These are phyloP conservation scores for Xylariaceae sp. DNA, from an alignment of 2,329 filamentous ascomycete species.

Conservation along the genomic window DNA sequence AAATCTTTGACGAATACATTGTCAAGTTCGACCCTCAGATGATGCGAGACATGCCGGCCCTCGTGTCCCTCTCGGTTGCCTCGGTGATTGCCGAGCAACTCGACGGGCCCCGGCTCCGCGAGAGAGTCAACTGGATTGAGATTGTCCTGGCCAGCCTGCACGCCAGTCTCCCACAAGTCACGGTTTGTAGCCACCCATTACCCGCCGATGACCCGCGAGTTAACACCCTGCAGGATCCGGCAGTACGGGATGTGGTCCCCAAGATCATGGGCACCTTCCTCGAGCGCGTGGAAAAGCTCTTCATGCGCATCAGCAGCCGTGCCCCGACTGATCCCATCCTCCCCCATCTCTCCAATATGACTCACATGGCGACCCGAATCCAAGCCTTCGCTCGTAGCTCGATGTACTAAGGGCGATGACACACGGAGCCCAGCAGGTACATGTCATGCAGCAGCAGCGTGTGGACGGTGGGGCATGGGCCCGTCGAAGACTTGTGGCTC, in stretches of 20 bases:
- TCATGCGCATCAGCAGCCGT: conserved; percentile 44
- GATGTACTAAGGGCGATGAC: conserved; percentile 17
- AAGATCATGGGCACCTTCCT: conserved; percentile 52
- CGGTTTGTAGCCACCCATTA: conserved; percentile 40
- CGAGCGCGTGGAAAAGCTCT: conserved; percentile 47
- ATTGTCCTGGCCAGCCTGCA: conserved; percentile 51
- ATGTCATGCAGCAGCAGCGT: not conserved
- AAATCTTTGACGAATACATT: conserved; percentile 55
- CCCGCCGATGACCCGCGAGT: conserved; percentile 20
- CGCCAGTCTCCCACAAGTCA: conserved; percentile 37
- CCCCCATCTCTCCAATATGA: conserved; percentile 43
- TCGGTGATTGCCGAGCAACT: conserved; percentile 58
- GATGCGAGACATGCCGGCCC: conserved; percentile 52
- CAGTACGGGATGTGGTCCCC: conserved; percentile 50
- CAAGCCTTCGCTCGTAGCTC: conserved; percentile 21
- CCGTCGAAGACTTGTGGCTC: too few species aligned
- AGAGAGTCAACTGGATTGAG: conserved; percentile 57
- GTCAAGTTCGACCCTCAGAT: conserved; percentile 46
- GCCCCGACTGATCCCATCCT: conserved; percentile 44
- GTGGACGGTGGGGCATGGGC: too few species aligned
- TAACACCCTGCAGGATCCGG: conserved; percentile 41
- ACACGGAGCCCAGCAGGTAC: not conserved
- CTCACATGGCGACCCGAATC: conserved; percentile 27
- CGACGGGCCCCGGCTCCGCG: conserved; percentile 45
- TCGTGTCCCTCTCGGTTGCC: conserved; percentile 59